phyloP scores from a whole-genome alignment of 495 filamentous ascomycete species.

The Hypoxylon fuscum region DNA sequence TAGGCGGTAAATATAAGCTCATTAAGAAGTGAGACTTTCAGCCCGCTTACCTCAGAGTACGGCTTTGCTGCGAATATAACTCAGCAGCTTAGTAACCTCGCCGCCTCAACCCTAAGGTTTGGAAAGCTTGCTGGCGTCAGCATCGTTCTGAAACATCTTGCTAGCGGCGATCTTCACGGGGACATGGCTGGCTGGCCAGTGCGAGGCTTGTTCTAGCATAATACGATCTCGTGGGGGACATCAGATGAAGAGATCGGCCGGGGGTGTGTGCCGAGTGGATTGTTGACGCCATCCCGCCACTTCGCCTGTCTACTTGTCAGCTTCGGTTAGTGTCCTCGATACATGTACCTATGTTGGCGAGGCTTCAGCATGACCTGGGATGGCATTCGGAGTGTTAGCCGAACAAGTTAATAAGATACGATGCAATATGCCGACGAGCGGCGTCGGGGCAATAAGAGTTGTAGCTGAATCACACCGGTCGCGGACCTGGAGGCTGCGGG shows the following conservation, averaged over 20 bases:
- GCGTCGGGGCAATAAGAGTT: conserved; percentile 7
- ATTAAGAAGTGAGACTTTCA: conserved; percentile 54
- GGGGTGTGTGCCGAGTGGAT: conserved; percentile 16
- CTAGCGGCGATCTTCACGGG: conserved; percentile 27
- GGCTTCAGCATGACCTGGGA: not conserved
- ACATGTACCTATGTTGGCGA: conserved; percentile 6
- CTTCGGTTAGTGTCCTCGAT: conserved; percentile 1
- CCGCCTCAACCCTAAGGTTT: conserved; percentile 1
- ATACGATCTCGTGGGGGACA: conserved; percentile 25
- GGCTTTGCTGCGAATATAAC: not conserved
- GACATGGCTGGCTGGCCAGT: conserved; percentile 1
- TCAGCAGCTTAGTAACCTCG: not conserved
- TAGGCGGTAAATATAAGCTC: conserved; percentile 76
- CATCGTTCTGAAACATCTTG: conserved; percentile 19
- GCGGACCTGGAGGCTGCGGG: conserved; percentile 1
- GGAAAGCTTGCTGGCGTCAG: conserved; percentile 29
- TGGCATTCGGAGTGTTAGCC: conserved; percentile 21
- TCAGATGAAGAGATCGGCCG: conserved; percentile 16
- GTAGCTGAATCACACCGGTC: conserved; percentile 33
- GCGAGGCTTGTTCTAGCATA: conserved; percentile 6
- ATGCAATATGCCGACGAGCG: conserved; percentile 18
- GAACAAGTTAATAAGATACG: conserved; percentile 26
- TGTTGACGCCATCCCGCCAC: conserved; percentile 29
- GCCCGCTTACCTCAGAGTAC: conserved; percentile 15
- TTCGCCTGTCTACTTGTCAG: conserved; percentile 13